These are phyloP conservation scores for Corylus avellana DNA, from an alignment of 306 rosid species.

Conservation along the genomic window DNA sequence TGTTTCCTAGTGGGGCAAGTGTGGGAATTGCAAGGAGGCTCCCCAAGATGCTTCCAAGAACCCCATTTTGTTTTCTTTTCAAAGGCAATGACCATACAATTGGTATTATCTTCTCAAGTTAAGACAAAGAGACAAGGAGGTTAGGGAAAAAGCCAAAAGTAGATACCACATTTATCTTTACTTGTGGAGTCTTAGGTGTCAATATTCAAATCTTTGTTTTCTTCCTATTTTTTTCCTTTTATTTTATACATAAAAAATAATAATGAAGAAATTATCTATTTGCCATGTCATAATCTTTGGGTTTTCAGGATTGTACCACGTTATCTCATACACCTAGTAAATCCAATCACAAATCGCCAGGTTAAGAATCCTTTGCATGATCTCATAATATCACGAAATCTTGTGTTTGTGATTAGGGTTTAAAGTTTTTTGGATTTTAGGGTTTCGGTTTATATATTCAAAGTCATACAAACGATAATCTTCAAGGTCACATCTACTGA, in stretches of 20 bases:
- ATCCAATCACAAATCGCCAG: neutral
- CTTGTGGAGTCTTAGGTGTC: slow-evolving; percentile 49
- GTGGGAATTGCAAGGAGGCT: slow-evolving; percentile 42
- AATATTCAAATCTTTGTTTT: slow-evolving; percentile 22
- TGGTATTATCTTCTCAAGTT: slow-evolving; percentile 52
- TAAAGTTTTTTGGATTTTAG: no score
- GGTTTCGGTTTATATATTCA: no score
- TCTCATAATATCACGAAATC: no score
- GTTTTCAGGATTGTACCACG: neutral
- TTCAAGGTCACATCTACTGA: no score
- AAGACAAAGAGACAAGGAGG: slow-evolving; percentile 56
- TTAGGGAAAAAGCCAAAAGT: slow-evolving; percentile 48
- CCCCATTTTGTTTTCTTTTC: slow-evolving; percentile 43
- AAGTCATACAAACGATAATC: no score
- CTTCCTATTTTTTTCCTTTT: neutral
- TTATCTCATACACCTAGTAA: neutral
- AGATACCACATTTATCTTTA: slow-evolving; percentile 49
- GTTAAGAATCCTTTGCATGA: neutral
- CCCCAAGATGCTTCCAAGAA: slow-evolving; percentile 43
- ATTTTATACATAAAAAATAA: no score
- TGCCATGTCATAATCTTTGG: neutral
- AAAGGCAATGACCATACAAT: slow-evolving; percentile 51
- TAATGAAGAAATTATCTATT: no score
- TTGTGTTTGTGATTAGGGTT: no score
- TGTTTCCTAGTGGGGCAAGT: slow-evolving; percentile 55